Conservation (phyloP, 2,329 filamentous ascomycete genomes). For the Fusarium camptoceras region DNA sequence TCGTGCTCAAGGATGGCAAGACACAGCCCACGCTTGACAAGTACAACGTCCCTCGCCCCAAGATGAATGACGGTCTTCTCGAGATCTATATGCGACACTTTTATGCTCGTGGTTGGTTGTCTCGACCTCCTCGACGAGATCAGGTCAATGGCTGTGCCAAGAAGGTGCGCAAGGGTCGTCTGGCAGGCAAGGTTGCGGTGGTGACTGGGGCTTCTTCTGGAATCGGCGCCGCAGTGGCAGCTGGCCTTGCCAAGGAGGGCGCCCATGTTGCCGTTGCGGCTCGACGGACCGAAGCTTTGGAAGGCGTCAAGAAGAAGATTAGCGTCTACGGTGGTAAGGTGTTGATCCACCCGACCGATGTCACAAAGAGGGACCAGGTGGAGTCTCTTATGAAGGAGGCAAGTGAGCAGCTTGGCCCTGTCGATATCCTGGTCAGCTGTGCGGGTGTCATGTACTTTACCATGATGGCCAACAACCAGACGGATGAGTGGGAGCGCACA, state of each 20-base stretch:
- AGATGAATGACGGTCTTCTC: slow-evolving; percentile 76
- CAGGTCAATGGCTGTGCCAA: slow-evolving; percentile 45
- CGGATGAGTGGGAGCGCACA: slow-evolving; percentile 82
- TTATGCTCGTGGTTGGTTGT: slow-evolving; percentile 82
- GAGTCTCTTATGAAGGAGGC: slow-evolving; percentile 72
- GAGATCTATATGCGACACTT: slow-evolving; percentile 85
- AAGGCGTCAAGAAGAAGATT: slow-evolving; percentile 72
- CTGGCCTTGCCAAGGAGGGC: slow-evolving; percentile 75
- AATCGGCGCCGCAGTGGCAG: slow-evolving; percentile 80
- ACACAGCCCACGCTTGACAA: slow-evolving; percentile 69
- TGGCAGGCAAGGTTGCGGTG: slow-evolving; percentile 77
- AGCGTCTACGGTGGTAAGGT: slow-evolving; percentile 70
- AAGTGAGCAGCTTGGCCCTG: slow-evolving; percentile 71
- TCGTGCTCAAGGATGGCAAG: slow-evolving; percentile 77
- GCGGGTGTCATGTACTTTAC: slow-evolving; percentile 92
- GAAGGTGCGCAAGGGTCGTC: slow-evolving; percentile 61
- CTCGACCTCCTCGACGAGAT: slow-evolving; percentile 67
- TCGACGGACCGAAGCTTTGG: slow-evolving; percentile 75
- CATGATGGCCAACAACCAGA: slow-evolving; percentile 82
- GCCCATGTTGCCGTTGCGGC: slow-evolving; percentile 79
- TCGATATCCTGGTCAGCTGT: slow-evolving; percentile 84
- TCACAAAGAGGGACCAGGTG: slow-evolving; percentile 74
- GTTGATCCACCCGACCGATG: slow-evolving; percentile 77
- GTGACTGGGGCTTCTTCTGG: slow-evolving; percentile 85
- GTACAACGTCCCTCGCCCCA: slow-evolving; percentile 70